Evolutionary conservation across 148 eudicot species (phyloP), one percentile per base, ranked within the genome.

Genomic region (Persicaria maculosa): DNA sequence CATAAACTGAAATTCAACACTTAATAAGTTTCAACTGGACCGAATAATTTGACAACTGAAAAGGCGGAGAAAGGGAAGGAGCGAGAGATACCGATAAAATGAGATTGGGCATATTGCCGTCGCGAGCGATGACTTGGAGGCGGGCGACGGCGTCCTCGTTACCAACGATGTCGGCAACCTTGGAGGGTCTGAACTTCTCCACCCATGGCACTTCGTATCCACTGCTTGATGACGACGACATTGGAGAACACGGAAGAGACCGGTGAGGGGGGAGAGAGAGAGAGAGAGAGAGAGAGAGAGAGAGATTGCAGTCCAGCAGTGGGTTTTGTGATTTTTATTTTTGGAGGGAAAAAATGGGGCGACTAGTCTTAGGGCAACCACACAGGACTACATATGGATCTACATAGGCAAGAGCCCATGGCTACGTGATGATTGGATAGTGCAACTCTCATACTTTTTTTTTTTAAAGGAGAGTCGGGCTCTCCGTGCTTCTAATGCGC

Each of bases 21-120:
- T 9, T 64, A 36, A 9, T 64, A 65, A 9, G 70, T 16, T 11
- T 65, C 46, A 40, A 65, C 31, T 14, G 17, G 11, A 40, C 43
- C 44, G 62, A 17, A 76, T n/a, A 36, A 15, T n/a, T 40, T 46
- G 9, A 52, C 17, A 16, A 75, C 3, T 16, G 4, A 53, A 15
- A 12, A 9, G 58, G 16, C 14, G 20, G 73, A 40, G 61, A 45
- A 16, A 74, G 20, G 25, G 15, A 48, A 31, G 10, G 22, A 54
- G 14, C 5, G 73, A 71, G 70, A 40, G 25, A 6, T 81, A 91
- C 98, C 7, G 95, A 77, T 65, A 93, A 78, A 69, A 93, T 91
- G 81, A 94, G 89, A 57, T 94, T 94, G 14, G 97, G 98, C 96
- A 94, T 87, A 89, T 94, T 94, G 79, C 97, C 98, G 73, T 90